These are phyloP conservation scores for Nakazawaea anatomiae DNA, from an alignment of 805 yeast species.

Conservation along the genomic window DNA sequence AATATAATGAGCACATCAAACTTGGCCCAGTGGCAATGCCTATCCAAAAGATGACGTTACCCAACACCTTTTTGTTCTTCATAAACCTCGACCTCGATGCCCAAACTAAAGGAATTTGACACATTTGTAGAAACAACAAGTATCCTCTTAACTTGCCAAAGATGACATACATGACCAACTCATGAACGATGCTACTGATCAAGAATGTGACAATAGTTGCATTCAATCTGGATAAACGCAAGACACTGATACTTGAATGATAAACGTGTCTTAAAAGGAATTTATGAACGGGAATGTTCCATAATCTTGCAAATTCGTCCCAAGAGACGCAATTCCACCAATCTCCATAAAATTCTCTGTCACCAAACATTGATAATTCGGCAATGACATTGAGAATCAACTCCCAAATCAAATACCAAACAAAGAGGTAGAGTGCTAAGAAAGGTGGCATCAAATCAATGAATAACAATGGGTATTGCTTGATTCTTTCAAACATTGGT, in stretches of 20 bases:
- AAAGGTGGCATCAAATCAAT: constrained; percentile 79
- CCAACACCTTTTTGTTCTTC: constrained; percentile 51
- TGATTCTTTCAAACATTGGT: constrained; percentile 38
- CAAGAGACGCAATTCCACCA: constrained; percentile 98
- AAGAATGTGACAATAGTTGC: constrained; percentile 80
- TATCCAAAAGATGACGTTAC: constrained; percentile 84
- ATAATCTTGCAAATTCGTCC: constrained; percentile 87
- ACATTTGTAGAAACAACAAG: constrained; percentile 74
- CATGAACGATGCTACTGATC: constrained; percentile 81
- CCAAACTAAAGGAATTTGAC: constrained; percentile 75
- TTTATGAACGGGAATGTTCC: constrained; percentile 93
- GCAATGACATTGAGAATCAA: constrained; percentile 86
- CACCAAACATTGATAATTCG: constrained; percentile 81
- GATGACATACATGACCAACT: constrained; percentile 84
- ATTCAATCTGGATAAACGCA: constrained; percentile 52
- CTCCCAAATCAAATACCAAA: constrained; percentile 93
- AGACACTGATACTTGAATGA: constrained; percentile 78
- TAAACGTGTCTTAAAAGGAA: constrained; percentile 90
- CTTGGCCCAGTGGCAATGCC: constrained; percentile 91
- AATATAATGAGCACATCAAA: constrained; percentile 74
- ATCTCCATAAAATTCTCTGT: constrained; percentile 87
- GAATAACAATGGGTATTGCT: constrained; percentile 50
- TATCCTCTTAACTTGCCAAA: constrained; percentile 80
- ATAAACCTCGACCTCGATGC: constrained; percentile 56
- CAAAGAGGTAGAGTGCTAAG: constrained; percentile 64